Conservation (phyloP, 1,284 basidiomycete species). For the Puccinia hordei region DNA sequence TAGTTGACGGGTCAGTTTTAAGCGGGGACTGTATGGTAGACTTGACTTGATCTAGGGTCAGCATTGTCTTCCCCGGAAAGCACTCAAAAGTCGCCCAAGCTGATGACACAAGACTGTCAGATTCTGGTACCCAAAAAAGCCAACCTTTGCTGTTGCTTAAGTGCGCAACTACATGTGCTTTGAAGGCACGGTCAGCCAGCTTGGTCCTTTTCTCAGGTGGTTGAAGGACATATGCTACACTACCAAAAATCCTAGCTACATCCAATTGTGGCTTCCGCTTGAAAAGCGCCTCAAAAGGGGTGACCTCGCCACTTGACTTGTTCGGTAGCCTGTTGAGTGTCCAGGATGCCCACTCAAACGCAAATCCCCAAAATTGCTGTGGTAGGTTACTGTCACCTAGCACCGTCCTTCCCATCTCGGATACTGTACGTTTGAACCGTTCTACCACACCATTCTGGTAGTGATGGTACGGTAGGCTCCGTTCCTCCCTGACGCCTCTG, state of each 20-base stretch:
- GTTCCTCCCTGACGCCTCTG: no score
- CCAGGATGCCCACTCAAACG: not conserved
- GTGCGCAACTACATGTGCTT: not conserved
- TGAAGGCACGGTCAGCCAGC: not conserved
- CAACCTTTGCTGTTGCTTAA: not conserved
- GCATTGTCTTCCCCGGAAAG: not conserved
- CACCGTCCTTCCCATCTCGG: not conserved
- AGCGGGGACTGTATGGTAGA: not conserved
- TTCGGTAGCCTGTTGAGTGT: constrained; percentile 11
- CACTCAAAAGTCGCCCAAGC: not conserved
- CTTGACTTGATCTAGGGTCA: not conserved
- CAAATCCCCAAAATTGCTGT: not conserved
- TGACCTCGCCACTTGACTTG: not conserved
- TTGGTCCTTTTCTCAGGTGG: not conserved
- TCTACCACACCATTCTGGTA: no score
- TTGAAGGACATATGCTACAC: not conserved
- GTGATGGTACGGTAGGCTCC: not conserved
- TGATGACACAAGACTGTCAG: not conserved
- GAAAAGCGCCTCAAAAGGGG: constrained; percentile 16
- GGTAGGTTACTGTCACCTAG: not conserved
- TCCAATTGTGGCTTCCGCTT: not conserved
- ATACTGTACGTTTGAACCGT: not conserved
- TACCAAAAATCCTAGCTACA: not conserved
- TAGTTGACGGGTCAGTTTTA: not conserved
- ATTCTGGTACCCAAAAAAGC: not conserved